phyloP scores from a whole-genome alignment of 164 flowering plant species.

The Litsea cubeba region DNA sequence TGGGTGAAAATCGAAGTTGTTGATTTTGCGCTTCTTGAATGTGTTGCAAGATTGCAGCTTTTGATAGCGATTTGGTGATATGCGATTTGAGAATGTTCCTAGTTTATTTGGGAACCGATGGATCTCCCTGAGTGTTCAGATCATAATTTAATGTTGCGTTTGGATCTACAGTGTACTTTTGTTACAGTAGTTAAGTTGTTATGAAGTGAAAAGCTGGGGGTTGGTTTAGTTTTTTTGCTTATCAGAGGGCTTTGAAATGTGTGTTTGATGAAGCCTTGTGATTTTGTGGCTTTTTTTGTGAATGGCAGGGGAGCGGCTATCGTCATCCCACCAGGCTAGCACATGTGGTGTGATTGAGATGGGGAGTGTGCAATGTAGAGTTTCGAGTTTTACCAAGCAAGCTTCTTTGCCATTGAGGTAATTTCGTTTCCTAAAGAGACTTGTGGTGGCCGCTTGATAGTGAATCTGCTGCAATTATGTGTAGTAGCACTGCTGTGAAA shows the following conservation, averaged over 20 bases:
- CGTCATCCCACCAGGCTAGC: constrained; percentile 30
- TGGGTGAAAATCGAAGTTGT: not conserved
- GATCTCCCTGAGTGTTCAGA: not conserved
- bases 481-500: not conserved
- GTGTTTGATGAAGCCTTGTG: not conserved
- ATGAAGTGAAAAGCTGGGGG: not conserved
- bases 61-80: no score
- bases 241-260: constrained; percentile 1
- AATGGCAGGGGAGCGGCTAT: constrained; percentile 23
- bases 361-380: constrained; percentile 12
- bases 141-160: not conserved
- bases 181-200: not conserved
- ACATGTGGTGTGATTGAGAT: constrained; percentile 26
- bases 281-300: not conserved
- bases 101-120: not conserved
- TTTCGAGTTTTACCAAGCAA: constrained; percentile 14
- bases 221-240: not conserved
- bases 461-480: not conserved
- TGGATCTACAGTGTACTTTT: not conserved
- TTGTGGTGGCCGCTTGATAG: not conserved
- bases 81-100: not conserved
- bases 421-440: not conserved
- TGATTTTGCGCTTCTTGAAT: not conserved
- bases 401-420: constrained; percentile 25
- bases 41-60: not conserved